phyloP scores from a whole-genome alignment of 176 grass and related monocot genomes.

The Lolium multiflorum region DNA sequence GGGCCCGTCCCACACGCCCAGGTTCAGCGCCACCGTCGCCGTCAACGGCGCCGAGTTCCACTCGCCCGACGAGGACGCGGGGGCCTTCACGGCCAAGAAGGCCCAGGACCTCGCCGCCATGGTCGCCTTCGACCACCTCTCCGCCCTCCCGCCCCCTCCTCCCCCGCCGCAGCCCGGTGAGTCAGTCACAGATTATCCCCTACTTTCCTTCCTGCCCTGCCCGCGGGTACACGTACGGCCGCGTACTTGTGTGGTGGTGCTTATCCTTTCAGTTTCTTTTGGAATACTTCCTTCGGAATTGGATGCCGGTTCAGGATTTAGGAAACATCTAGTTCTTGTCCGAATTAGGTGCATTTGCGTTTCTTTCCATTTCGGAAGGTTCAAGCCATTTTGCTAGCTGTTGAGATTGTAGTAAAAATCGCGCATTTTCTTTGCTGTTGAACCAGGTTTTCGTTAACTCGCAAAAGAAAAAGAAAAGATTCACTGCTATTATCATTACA shows the following conservation, averaged over 20 bases:
- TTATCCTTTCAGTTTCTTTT: not conserved
- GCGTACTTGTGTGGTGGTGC: not conserved
- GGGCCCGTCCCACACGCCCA: conserved; percentile 45
- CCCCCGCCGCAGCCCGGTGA: conserved; percentile 43
- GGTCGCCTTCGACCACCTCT: conserved; percentile 62
- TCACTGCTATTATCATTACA: conserved; percentile 21
- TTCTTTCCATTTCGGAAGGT: not conserved
- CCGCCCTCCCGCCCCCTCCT: conserved; percentile 23
- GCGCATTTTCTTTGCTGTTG: conserved; percentile 4
- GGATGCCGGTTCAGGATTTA: not conserved
- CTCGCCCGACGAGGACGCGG: conserved; percentile 46
- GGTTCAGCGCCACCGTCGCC: conserved; percentile 60
- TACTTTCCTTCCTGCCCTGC: not conserved
- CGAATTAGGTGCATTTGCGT: not conserved
- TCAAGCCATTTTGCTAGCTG: conserved; percentile 26
- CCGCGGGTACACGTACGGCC: too few species aligned
- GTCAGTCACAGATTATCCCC: not conserved
- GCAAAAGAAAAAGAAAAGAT: not conserved
- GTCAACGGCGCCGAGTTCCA: conserved; percentile 65
- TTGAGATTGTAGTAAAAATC: conserved; percentile 20
- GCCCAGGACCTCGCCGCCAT: conserved; percentile 71
- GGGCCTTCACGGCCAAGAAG: conserved; percentile 65
- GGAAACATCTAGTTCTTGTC: conserved; percentile 3
- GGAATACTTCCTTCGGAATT: not conserved
- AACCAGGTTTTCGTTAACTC: not conserved